Conservation (phyloP, 1,284 basidiomycete species). For the Kwoniella shivajii region DNA sequence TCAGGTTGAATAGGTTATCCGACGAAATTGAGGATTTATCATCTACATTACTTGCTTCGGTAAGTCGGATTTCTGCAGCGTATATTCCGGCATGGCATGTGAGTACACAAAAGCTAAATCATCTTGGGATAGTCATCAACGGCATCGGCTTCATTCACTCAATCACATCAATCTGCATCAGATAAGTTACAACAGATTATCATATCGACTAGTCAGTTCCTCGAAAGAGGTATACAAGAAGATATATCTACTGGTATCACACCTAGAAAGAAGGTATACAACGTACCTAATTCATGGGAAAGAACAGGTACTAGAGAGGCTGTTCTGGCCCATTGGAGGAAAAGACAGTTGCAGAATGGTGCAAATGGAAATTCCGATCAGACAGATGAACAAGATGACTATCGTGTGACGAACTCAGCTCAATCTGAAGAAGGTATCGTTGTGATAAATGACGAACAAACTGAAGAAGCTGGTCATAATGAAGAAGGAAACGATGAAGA, state of each 20-base stretch:
- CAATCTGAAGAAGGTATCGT: too few relatives aligned
- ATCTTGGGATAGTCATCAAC: constrained; percentile 25
- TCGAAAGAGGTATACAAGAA: constrained; percentile 44
- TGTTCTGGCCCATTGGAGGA: constrained; percentile 33
- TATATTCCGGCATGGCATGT: neutral
- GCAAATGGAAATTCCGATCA: neutral
- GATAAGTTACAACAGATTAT: constrained; percentile 33
- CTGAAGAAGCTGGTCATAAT: too few relatives aligned
- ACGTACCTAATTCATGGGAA: constrained; percentile 47
- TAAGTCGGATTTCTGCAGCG: constrained; percentile 17
- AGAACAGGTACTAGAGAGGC: constrained; percentile 45
- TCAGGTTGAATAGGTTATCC: constrained; percentile 12
- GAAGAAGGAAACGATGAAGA: too few relatives aligned
- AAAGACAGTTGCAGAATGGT: neutral
- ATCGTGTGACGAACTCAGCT: neutral
- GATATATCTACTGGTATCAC: constrained; percentile 57
- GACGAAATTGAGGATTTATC: constrained; percentile 23
- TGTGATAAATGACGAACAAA: too few relatives aligned
- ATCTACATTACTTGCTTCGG: constrained; percentile 30
- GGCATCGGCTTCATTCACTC: constrained; percentile 22
- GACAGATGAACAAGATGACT: neutral
- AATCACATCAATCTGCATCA: constrained; percentile 23
- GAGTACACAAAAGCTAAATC: neutral
- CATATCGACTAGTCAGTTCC: constrained; percentile 37
- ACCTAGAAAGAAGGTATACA: constrained; percentile 52